A percentile compares a stretch with the other conserved stretches of the same genome.
These are phyloP conservation scores for Streptanthus diversifolius DNA, from an alignment of 345 rosid species.

Conservation along the genomic window DNA sequence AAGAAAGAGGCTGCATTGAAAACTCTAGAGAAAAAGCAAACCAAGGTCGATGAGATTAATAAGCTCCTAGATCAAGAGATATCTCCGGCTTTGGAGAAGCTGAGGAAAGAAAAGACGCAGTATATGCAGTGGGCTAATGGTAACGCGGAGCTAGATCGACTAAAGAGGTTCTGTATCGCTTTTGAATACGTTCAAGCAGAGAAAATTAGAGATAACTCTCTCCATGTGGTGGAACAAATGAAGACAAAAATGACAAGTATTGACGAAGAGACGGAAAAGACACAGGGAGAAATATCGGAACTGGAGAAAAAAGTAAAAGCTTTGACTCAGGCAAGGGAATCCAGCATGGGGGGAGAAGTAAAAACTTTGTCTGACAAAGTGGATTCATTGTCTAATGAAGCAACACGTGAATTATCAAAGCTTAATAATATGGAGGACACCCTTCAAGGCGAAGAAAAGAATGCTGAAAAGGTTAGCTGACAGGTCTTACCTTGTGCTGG, in stretches of 20 bases:
- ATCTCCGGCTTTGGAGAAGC: conserved; percentile 86
- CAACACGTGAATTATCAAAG: conserved; percentile 67
- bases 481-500: not conserved
- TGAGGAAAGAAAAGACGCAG: conserved; percentile 81
- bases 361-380: conserved; percentile 70
- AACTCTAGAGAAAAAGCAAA: conserved; percentile 93
- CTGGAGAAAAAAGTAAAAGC: conserved; percentile 58
- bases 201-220: conserved; percentile 24
- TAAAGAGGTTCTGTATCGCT: conserved; percentile 36
- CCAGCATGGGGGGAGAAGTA: conserved; percentile 84
- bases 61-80: conserved; percentile 89
- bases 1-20: conserved; percentile 86
- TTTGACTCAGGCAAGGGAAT: conserved; percentile 79
- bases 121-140: conserved; percentile 99
- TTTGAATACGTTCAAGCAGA: conserved; percentile 37
- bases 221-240: conserved; percentile 42
- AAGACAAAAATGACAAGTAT: conserved; percentile 53
- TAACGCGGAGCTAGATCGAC: conserved; percentile 33
- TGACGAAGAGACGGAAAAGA: conserved; percentile 49
- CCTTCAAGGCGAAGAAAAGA: conserved; percentile 67
- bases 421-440: conserved; percentile 73
- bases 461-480: conserved; percentile 60
- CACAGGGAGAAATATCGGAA: conserved; percentile 45
- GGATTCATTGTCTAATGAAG: conserved; percentile 62
- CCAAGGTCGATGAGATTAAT: conserved; percentile 90